Base-by-base conservation (phyloP, 129 eudicot species). In the Calendula officinalis region DNA sequence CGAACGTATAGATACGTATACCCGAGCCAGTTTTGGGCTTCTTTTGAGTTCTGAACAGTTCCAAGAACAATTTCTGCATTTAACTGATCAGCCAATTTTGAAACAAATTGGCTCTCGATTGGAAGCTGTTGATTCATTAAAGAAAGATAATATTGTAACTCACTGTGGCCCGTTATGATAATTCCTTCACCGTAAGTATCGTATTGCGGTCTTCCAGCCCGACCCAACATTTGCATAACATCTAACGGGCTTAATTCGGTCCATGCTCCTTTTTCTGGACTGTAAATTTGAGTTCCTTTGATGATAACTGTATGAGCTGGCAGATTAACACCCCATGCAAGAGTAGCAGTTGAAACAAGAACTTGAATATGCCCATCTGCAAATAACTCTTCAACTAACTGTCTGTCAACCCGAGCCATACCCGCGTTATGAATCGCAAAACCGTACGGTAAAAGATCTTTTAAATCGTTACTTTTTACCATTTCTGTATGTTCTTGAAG, bases 181-280 rank as follows among this genome's bases (percentile, higher is more conserved):
- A 92, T 92, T 42, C 96, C 98, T 72, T 92, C 98, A 44, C 98
- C 98, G 8, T 75, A 79, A 39, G 95, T 75, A 46, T 92, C 98
- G 68, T 80, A 88, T 48, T 92, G 98, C 6, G 98, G 98, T 78
- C 98, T 81, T 59, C 98, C 98, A 44, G 98, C 98, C 72, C 98
- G 95, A 46, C 98, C 96, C 72, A 92, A 72, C 98, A 92, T 92
- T 79, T 92, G 98, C 95, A 88, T 92, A 44, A 92, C 98, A 77
- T 88, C 98, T 50, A 88, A 73, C 45, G 96, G 91, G 65, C 98
- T 88, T 47, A 91, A 73, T 68, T 91, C 98, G 8, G 98, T 88
- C 98, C 98, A 91, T 46, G 86, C 91, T 17, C 98, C 96, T 56
- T 85, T 88, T 47, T 88, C 98, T 15, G 96, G 95, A 74, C 83